phyloP scores from a whole-genome alignment of 2,329 filamentous ascomycete genomes.

The Ceratocystis alfenasii region DNA sequence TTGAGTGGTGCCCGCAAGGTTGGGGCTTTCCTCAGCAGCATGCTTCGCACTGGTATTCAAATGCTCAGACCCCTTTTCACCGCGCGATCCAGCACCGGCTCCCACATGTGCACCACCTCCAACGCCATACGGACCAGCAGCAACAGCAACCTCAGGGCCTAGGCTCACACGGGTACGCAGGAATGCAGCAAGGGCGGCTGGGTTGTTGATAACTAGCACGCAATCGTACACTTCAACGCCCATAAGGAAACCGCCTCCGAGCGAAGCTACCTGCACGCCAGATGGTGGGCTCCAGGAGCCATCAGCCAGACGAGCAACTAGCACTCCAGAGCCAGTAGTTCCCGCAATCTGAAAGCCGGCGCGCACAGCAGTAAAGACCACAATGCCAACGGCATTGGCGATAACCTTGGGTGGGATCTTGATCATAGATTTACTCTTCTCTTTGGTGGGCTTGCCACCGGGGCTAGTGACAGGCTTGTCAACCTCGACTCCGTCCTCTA shows the following conservation, averaged over 20 bases:
- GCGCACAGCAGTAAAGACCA: conserved; percentile 61
- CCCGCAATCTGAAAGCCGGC: conserved; percentile 54
- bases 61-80: conserved; percentile 12
- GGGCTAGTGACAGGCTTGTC: conserved; percentile 33
- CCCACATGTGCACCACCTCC: conserved; percentile 60
- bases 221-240: conserved; percentile 85
- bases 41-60: conserved; percentile 9
- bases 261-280: conserved; percentile 69
- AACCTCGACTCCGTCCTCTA: conserved; percentile 37
- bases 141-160: conserved; percentile 65
- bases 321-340: conserved; percentile 53
- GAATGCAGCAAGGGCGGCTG: conserved; percentile 64
- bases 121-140: conserved; percentile 55
- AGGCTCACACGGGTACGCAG: conserved; percentile 62
- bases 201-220: conserved; percentile 73
- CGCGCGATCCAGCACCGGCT: conserved; percentile 22
- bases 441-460: conserved; percentile 29
- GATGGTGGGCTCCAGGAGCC: conserved; percentile 69
- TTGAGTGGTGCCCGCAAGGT: not conserved
- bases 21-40: not conserved
- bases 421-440: conserved; percentile 37
- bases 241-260: conserved; percentile 66
- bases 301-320: conserved; percentile 50
- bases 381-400: conserved; percentile 52
- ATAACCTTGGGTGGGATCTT: conserved; percentile 50